Percentiles rank a stretch among this genome's conserved stretches.
phyloP scores from a whole-genome alignment of 768 basidiomycete genomes.

The Ramaria rubella region DNA sequence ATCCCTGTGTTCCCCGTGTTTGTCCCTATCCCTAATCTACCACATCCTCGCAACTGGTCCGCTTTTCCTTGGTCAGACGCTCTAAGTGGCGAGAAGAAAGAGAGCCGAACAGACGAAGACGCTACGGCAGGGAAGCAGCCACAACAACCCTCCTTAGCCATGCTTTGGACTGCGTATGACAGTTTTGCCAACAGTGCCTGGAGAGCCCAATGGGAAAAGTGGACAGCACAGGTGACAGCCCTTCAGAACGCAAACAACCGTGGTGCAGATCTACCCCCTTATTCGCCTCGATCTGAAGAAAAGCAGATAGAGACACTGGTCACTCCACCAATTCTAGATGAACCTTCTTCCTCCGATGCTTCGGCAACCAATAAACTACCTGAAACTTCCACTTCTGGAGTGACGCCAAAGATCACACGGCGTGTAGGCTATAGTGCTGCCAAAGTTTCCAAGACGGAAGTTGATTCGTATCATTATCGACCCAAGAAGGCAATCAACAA shows the following conservation, averaged over 20 bases:
- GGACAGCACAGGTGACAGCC: constrained; percentile 47
- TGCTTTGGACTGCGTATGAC: constrained; percentile 44
- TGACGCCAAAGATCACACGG: constrained; percentile 4
- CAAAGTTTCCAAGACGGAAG: constrained; percentile 56
- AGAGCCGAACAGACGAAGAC: constrained; percentile 22
- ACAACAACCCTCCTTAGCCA: constrained; percentile 34
- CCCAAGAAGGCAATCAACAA: constrained; percentile 26
- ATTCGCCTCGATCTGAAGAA: constrained; percentile 3
- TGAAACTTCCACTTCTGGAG: neutral
- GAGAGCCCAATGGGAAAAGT: constrained; percentile 70
- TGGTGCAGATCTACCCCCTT: neutral
- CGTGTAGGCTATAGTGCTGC: constrained; percentile 42
- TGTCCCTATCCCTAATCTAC: constrained; percentile 61
- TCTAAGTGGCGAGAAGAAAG: constrained; percentile 47
- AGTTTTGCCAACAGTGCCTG: constrained; percentile 34
- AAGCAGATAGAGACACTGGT: neutral
- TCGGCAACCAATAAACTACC: neutral
- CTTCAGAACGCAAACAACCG: constrained; percentile 7
- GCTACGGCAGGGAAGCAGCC: constrained; percentile 31
- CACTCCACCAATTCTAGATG: neutral
- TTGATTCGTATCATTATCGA: constrained; percentile 61
- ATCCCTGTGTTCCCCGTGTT: constrained; percentile 76
- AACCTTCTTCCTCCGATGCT: neutral
- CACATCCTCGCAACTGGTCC: constrained; percentile 21
- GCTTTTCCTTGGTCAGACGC: constrained; percentile 18